These are phyloP conservation scores for Globisporangium paddicum DNA, from an alignment of 352 stramenopile genomes.

Conservation along the genomic window DNA sequence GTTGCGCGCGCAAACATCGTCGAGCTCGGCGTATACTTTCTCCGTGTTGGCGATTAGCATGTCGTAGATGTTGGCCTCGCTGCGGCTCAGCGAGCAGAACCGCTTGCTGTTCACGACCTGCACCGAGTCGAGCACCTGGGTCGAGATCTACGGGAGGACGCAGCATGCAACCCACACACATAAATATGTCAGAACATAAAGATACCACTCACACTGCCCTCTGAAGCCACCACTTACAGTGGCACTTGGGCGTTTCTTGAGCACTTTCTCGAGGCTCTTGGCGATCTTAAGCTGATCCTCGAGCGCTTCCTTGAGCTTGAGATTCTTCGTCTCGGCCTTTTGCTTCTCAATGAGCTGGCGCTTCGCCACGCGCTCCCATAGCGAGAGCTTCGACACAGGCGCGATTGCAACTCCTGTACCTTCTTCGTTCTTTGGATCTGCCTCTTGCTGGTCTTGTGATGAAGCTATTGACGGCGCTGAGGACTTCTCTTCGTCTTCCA, in stretches of 20 bases:
- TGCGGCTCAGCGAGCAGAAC: constrained; percentile 8
- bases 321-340: constrained; percentile 24
- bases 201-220: too few relatives aligned
- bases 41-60: constrained; percentile 12
- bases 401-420: neutral
- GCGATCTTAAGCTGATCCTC: constrained; percentile 22
- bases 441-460: neutral
- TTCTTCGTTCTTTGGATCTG: neutral
- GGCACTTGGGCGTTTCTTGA: constrained; percentile 12
- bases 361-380: constrained; percentile 27
- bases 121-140: constrained; percentile 10
- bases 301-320: constrained; percentile 23
- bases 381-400: neutral
- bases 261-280: constrained; percentile 16
- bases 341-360: constrained; percentile 21
- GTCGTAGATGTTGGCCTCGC: constrained; percentile 12
- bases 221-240: too few relatives aligned
- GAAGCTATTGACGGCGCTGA: neutral
- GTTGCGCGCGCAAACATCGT: constrained; percentile 9
- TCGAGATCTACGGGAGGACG: too few relatives aligned
- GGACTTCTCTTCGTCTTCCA: neutral
- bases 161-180: too few relatives aligned
- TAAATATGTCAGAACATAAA: too few relatives aligned
- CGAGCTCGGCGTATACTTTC: constrained; percentile 11
- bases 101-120: constrained; percentile 11